A percentile compares a stretch with the other conserved stretches of the same genome.
Conservation (phyloP, 768 basidiomycete species). For the Russula griseocarnosa region DNA sequence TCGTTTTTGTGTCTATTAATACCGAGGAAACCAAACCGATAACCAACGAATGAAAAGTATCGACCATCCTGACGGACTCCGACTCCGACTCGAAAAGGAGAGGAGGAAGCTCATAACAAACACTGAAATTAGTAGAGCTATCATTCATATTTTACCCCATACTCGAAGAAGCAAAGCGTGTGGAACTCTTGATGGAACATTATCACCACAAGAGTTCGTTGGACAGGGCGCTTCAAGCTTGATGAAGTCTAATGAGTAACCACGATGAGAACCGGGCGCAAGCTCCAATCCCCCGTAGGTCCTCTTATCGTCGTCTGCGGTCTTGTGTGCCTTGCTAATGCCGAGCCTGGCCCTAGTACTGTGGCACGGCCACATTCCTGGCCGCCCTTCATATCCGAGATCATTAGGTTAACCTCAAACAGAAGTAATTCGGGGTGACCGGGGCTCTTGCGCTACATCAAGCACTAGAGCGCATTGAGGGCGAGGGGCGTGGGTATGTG, state of each 20-base stretch:
- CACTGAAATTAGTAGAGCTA: too few species aligned
- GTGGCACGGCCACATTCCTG: background rate
- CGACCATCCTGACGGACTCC: too few species aligned
- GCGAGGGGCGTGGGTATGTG: background rate
- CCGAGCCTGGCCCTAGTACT: background rate
- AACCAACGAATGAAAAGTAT: background rate
- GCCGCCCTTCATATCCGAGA: background rate
- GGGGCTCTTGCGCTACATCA: background rate
- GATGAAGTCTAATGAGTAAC: background rate
- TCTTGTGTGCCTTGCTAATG: too few species aligned
- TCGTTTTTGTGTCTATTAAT: background rate
- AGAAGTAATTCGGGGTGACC: background rate
- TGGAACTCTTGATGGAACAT: constrained; percentile 1
- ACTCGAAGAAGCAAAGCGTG: too few species aligned
- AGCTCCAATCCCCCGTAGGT: background rate
- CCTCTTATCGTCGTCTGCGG: background rate
- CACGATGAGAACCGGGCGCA: background rate
- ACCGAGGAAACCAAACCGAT: background rate
- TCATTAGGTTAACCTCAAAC: background rate
- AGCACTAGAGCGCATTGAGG: background rate
- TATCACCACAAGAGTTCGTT: background rate
- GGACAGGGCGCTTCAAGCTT: too few species aligned
- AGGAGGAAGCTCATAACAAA: too few species aligned
- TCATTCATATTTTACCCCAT: too few species aligned
- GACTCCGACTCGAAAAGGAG: too few species aligned